Percentiles rank a stretch among this genome's conserved stretches.
Evolutionary conservation across 805 yeast species (phyloP).

Genomic region (Ogataea thermomethanolica): DNA sequence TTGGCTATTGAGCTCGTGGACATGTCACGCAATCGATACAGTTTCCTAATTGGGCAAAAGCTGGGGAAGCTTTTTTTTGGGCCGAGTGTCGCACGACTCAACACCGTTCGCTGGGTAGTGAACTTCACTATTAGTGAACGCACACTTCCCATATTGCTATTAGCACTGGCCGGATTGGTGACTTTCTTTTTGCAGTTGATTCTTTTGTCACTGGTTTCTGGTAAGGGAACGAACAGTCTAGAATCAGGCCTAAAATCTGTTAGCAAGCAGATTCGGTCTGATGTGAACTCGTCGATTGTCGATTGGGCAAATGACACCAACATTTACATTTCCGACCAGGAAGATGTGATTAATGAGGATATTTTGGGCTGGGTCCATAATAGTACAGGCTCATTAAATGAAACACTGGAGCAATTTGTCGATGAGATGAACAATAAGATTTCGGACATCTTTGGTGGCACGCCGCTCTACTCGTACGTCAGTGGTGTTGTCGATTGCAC

Average conservation of each 20-base stretch:
- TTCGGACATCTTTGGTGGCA: slow-evolving; percentile 57
- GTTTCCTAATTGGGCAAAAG: slow-evolving; percentile 17
- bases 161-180: slow-evolving; percentile 57
- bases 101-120: slow-evolving; percentile 40
- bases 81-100: slow-evolving; percentile 11
- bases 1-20: slow-evolving; percentile 27
- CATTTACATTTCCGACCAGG: slow-evolving; percentile 44
- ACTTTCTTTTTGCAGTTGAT: slow-evolving; percentile 52
- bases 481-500: slow-evolving; percentile 73
- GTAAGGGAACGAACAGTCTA: slow-evolving; percentile 11
- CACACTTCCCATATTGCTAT: slow-evolving; percentile 45
- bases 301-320: slow-evolving; percentile 61
- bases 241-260: slow-evolving; percentile 11
- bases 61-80: slow-evolving; percentile 16
- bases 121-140: slow-evolving; percentile 51
- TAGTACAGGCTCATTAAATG: slow-evolving; percentile 55
- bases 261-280: slow-evolving; percentile 12
- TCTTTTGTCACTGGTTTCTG: slow-evolving; percentile 33
- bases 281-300: slow-evolving; percentile 33
- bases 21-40: slow-evolving; percentile 24
- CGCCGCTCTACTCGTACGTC: slow-evolving; percentile 63
- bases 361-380: slow-evolving; percentile 63
- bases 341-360: slow-evolving; percentile 54
- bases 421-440: slow-evolving; percentile 57
- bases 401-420: slow-evolving; percentile 57